Base-by-base conservation (phyloP, 495 filamentous ascomycete genomes). In the Lasiosphaeria miniovina region DNA sequence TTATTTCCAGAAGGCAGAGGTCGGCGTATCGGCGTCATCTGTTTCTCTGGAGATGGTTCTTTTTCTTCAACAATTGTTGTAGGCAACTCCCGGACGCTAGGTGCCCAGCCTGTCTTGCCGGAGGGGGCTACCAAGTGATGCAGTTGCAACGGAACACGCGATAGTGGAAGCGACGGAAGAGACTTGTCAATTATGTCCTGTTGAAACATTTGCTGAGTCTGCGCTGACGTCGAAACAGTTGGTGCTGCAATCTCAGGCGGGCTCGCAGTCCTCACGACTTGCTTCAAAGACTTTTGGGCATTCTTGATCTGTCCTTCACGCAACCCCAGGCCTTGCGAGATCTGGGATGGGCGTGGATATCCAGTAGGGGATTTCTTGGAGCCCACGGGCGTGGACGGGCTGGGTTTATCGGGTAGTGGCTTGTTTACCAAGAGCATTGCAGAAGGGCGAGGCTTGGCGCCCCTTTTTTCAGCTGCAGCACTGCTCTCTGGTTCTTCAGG, bases 31-130 rank as follows among this genome's bases (percentile, higher is more conserved):
- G 50, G 35, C 10, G 15, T 35, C 35, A 55, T 32, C 10, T 55
- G 24, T 24, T 58, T 60, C 11, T 60, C 59, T 49, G 62, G 55
- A 4, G 64, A 67, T 3, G 32, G 68, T 31, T 75, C 68, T 49
- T 57, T 69, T 55, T 75, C 71, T 55, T 75, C 71, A 12, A 66
- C 53, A 4, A 75, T 73, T 1, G 69, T 61, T 3, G 55, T 52
- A 4, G 66, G 66, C 24, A 60, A 55, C 24, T 60, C 52, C 4
- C 59, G 54, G 14, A 52, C n/a, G 12, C 36, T 17, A 10, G 48
- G 38, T 12, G 9, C 41, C 64, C 60, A 59, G 14, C 38, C 55
- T 17, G 55, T 50, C 8, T 59, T 61, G 38, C 40, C 55, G 35
- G 58, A 45, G 31, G 62, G 40, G 6, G 46, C 14, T 3, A 57